Evolutionary conservation across 768 basidiomycete species (phyloP).

Genomic region (Mycena leptocephala): DNA sequence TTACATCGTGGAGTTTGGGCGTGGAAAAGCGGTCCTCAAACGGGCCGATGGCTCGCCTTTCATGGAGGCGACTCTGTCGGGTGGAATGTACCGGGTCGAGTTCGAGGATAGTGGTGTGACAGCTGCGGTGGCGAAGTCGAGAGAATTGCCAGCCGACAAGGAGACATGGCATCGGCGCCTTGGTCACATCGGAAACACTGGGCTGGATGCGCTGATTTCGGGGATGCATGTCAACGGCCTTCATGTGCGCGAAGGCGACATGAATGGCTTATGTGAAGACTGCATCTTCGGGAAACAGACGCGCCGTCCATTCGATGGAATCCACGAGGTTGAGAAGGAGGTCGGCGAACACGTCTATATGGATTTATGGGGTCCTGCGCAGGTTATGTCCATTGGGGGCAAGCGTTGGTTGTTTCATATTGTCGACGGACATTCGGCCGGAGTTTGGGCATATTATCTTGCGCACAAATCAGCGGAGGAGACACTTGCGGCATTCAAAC

Average conservation of each 20-base stretch:
- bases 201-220: neutral
- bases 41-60: neutral
- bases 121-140: neutral
- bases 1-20: neutral
- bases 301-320: slow-evolving; percentile 14
- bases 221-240: slow-evolving; percentile 9
- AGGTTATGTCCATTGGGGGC: neutral
- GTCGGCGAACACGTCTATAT: neutral
- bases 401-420: neutral
- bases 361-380: slow-evolving; percentile 8
- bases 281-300: slow-evolving; percentile 22
- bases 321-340: neutral
- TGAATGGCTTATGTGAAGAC: slow-evolving; percentile 5
- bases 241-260: neutral
- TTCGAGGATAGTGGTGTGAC: neutral
- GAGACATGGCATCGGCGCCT: slow-evolving; percentile 9
- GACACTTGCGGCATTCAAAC: neutral
- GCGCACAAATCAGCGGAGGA: neutral
- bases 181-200: neutral
- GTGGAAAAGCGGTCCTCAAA: neutral
- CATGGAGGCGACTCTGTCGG: neutral
- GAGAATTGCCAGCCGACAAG: neutral
- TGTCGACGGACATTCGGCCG: neutral
- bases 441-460: neutral
- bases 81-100: neutral